Percentiles rank a stretch among this genome's conserved stretches.
Conservation (phyloP, 352 stramenopile genomes). For the Phytophthora ramorum region DNA sequence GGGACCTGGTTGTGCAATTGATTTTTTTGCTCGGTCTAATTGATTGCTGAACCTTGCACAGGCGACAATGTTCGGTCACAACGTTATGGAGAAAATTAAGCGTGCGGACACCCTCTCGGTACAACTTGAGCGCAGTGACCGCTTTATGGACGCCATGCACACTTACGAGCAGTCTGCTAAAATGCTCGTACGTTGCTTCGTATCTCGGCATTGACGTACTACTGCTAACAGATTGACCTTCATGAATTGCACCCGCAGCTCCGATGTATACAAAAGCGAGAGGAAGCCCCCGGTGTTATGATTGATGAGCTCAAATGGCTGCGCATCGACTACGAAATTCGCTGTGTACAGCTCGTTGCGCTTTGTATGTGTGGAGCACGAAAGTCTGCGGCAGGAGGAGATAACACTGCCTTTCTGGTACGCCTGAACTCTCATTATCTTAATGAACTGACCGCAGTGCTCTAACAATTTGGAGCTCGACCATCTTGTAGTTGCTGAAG, state of each 20-base stretch:
- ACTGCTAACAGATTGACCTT: neutral
- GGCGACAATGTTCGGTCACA: constrained; percentile 65
- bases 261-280: constrained; percentile 71
- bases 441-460: neutral
- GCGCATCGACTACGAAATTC: constrained; percentile 78
- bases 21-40: neutral
- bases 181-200: constrained; percentile 58
- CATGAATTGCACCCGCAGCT: constrained; percentile 32
- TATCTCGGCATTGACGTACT: neutral
- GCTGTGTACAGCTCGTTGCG: constrained; percentile 74
- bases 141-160: constrained; percentile 76
- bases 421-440: neutral
- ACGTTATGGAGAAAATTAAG: constrained; percentile 68
- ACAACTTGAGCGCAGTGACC: constrained; percentile 64
- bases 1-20: neutral
- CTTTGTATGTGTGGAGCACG: constrained; percentile 70
- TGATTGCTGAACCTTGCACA: constrained; percentile 17
- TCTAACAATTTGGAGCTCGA: neutral
- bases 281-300: constrained; percentile 51
- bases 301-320: constrained; percentile 71
- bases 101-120: constrained; percentile 60
- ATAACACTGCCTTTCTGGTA: constrained; percentile 77
- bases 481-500: constrained; percentile 55
- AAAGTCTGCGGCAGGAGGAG: constrained; percentile 44
- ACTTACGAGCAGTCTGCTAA: constrained; percentile 76